phyloP scores from a whole-genome alignment of 345 rosid genomes.

The Anastatica hierochuntica region DNA sequence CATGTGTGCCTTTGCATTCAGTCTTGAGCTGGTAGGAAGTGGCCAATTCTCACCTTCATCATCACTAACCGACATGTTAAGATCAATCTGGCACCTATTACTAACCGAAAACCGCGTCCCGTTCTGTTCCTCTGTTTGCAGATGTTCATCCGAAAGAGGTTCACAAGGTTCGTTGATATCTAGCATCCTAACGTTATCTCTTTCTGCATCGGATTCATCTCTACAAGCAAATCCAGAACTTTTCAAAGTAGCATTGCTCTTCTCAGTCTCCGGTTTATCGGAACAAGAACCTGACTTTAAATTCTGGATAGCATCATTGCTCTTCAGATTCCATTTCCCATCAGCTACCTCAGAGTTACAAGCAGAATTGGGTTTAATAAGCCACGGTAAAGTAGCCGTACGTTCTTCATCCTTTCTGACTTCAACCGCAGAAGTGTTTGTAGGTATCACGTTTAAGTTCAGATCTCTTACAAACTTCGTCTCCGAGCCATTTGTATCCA shows the following conservation, averaged over 20 bases:
- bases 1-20: slow-evolving; percentile 27
- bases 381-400: slow-evolving; percentile 38
- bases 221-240: slow-evolving; percentile 37
- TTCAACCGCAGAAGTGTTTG: slow-evolving; percentile 27
- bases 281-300: slow-evolving; percentile 25
- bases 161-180: slow-evolving; percentile 94
- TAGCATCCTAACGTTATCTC: slow-evolving; percentile 35
- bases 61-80: slow-evolving; percentile 45
- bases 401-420: slow-evolving; percentile 39
- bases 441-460: slow-evolving; percentile 25
- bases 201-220: slow-evolving; percentile 30
- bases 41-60: slow-evolving; percentile 35
- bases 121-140: slow-evolving; percentile 3
- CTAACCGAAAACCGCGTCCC: slow-evolving; percentile 14
- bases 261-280: slow-evolving; percentile 25
- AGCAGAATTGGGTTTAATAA: slow-evolving; percentile 21
- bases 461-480: slow-evolving; percentile 29
- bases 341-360: slow-evolving; percentile 29
- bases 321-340: slow-evolving; percentile 28
- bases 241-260: slow-evolving; percentile 21
- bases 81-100: slow-evolving; percentile 39
- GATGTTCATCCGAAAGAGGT: slow-evolving; percentile 29
- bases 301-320: slow-evolving; percentile 21
- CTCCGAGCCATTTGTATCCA: slow-evolving; percentile 23
- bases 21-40: slow-evolving; percentile 21